phyloP scores from a whole-genome alignment of 352 stramenopile genomes.

The Blastocystis sp. region DNA sequence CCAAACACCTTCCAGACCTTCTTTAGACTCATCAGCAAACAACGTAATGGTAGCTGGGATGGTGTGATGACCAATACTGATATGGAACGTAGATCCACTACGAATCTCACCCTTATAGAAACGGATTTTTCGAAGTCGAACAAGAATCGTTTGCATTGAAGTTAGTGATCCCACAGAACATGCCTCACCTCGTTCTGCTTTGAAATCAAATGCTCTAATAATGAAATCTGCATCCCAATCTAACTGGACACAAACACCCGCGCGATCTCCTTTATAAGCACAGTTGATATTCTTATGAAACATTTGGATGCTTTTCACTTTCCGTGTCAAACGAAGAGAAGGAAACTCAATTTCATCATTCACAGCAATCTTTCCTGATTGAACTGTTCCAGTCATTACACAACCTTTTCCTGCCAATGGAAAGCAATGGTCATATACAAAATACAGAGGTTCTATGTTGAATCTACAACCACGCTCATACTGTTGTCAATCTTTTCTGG shows the following conservation, averaged over 20 bases:
- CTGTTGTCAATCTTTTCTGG: slow-evolving; percentile 16
- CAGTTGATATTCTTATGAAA: slow-evolving; percentile 84
- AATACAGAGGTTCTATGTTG: slow-evolving; percentile 79
- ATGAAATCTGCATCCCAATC: slow-evolving; percentile 73
- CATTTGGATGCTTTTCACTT: slow-evolving; percentile 96
- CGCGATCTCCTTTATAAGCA: slow-evolving; percentile 87
- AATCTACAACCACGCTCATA: no score
- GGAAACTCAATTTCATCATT: slow-evolving; percentile 90
- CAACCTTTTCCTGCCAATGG: slow-evolving; percentile 91
- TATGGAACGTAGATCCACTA: slow-evolving; percentile 77
- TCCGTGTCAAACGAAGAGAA: slow-evolving; percentile 79
- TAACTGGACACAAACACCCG: slow-evolving; percentile 85
- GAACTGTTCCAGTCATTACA: slow-evolving; percentile 90
- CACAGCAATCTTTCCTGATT: slow-evolving; percentile 80
- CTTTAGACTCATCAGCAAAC: slow-evolving; percentile 41
- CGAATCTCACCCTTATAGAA: slow-evolving; percentile 75
- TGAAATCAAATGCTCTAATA: slow-evolving; percentile 72
- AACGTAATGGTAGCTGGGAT: slow-evolving; percentile 73
- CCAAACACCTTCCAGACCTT: background rate
- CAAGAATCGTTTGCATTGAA: slow-evolving; percentile 74
- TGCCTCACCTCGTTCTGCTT: slow-evolving; percentile 74
- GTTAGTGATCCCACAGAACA: slow-evolving; percentile 74
- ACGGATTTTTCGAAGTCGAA: slow-evolving; percentile 74
- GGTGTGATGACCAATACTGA: slow-evolving; percentile 78
- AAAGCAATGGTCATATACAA: slow-evolving; percentile 96